Evolutionary conservation across 441 rosid genomes (phyloP).

Genomic region (Oxalis stricta): DNA sequence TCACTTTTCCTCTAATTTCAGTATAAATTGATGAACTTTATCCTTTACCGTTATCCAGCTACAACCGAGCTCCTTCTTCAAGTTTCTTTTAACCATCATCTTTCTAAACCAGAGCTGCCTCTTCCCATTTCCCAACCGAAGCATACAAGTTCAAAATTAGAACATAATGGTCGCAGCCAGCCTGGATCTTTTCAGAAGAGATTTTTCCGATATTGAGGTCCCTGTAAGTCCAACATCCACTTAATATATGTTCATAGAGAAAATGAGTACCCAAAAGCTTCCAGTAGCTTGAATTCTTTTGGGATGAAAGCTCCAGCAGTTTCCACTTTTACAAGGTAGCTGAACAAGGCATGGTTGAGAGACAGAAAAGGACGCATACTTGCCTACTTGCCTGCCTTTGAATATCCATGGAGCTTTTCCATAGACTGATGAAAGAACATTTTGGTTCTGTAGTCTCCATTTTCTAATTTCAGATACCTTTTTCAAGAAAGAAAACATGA

Average conservation of each 20-base stretch:
- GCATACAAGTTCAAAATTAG: slow-evolving; percentile 41
- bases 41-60: slow-evolving; percentile 47
- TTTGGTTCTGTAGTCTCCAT: slow-evolving; percentile 39
- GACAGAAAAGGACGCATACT: slow-evolving; percentile 1
- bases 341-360: slow-evolving; percentile 70
- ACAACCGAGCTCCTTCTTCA: slow-evolving; percentile 45
- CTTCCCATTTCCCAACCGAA: slow-evolving; percentile 37
- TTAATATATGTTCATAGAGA: slow-evolving; percentile 12
- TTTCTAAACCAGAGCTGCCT: slow-evolving; percentile 37
- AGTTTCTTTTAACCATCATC: slow-evolving; percentile 31
- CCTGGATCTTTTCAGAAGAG: slow-evolving; percentile 33
- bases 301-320: slow-evolving; percentile 82
- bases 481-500: slow-evolving; percentile 9
- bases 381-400: slow-evolving; percentile 66
- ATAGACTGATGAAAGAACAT: slow-evolving; percentile 41
- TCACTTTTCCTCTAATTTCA: no score
- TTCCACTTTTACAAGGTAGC: slow-evolving; percentile 83
- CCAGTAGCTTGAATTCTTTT: slow-evolving; percentile 68
- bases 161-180: slow-evolving; percentile 31
- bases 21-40: slow-evolving; percentile 36
- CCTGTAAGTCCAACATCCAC: slow-evolving; percentile 47
- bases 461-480: slow-evolving; percentile 9
- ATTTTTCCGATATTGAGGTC: slow-evolving; percentile 41
- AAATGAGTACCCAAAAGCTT: slow-evolving; percentile 78
- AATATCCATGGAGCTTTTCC: slow-evolving; percentile 91